phyloP scores from a whole-genome alignment of 2,329 filamentous ascomycete species.

The Beauveria scarabaeidicola region DNA sequence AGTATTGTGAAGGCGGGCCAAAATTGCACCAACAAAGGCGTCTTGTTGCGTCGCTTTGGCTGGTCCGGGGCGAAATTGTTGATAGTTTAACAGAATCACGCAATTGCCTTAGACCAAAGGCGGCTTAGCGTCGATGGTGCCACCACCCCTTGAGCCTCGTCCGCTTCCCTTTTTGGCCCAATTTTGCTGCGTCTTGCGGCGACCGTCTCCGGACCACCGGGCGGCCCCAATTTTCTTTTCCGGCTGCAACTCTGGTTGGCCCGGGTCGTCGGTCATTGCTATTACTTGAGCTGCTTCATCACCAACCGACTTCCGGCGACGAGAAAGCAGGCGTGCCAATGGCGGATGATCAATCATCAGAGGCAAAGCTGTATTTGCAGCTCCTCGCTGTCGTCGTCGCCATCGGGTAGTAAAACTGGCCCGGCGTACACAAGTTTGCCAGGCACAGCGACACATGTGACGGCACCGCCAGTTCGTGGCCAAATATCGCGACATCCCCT shows the following conservation, averaged over 20 bases:
- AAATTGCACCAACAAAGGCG: conserved; percentile 15
- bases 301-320: background rate
- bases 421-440: background rate
- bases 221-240: conserved; percentile 1
- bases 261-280: conserved; percentile 3
- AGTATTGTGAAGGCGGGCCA: conserved; percentile 11
- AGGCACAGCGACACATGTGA: background rate
- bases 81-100: conserved; percentile 31
- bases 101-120: conserved; percentile 27
- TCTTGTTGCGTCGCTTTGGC: background rate
- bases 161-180: conserved; percentile 4
- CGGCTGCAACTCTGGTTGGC: conserved; percentile 4
- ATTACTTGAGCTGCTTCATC: background rate
- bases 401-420: background rate
- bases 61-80: conserved; percentile 22
- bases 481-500: background rate
- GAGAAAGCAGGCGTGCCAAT: background rate
- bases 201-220: conserved; percentile 3
- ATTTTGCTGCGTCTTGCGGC: background rate
- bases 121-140: conserved; percentile 21
- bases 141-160: conserved; percentile 6
- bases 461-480: background rate
- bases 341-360: background rate
- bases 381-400: background rate
- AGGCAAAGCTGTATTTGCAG: background rate